phyloP scores from a whole-genome alignment of 352 stramenopile genomes.

The Saprolegnia diclina region DNA sequence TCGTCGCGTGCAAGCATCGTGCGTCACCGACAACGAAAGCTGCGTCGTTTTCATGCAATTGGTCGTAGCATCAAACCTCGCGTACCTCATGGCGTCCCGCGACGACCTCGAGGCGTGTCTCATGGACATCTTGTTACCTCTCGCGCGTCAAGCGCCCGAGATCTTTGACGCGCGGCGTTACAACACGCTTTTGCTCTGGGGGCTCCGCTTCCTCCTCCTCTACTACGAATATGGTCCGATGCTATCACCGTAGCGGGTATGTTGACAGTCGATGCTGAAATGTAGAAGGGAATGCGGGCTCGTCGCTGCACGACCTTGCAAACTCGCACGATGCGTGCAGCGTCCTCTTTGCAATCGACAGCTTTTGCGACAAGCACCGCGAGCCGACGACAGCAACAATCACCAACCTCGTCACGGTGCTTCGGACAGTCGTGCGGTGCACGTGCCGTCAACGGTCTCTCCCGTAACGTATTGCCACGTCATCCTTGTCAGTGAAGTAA shows the following conservation, averaged over 20 bases:
- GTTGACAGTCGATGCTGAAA: background rate
- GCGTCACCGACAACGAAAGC: background rate
- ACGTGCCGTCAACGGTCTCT: background rate
- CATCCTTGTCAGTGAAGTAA: too few species aligned
- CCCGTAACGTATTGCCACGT: background rate
- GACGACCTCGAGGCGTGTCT: constrained; percentile 8
- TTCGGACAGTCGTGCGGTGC: constrained; percentile 4
- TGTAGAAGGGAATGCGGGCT: background rate
- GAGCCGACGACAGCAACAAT: constrained; percentile 16
- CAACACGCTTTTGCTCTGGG: constrained; percentile 16
- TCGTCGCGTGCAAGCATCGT: constrained; percentile 19
- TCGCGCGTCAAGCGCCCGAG: background rate
- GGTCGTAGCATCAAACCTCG: constrained; percentile 18
- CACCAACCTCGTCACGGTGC: constrained; percentile 15
- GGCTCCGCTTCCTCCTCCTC: constrained; percentile 5
- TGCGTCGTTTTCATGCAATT: background rate
- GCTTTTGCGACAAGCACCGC: background rate
- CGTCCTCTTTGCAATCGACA: background rate
- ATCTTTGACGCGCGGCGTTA: background rate
- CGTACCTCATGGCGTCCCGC: constrained; percentile 14
- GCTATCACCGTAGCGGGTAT: too few species aligned
- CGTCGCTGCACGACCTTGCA: background rate
- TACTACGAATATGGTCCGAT: constrained; percentile 9
- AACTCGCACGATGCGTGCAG: background rate
- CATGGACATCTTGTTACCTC: background rate